These are phyloP conservation scores for Trametes sp. DNA, from an alignment of 1,284 basidiomycete species.

Conservation along the genomic window DNA sequence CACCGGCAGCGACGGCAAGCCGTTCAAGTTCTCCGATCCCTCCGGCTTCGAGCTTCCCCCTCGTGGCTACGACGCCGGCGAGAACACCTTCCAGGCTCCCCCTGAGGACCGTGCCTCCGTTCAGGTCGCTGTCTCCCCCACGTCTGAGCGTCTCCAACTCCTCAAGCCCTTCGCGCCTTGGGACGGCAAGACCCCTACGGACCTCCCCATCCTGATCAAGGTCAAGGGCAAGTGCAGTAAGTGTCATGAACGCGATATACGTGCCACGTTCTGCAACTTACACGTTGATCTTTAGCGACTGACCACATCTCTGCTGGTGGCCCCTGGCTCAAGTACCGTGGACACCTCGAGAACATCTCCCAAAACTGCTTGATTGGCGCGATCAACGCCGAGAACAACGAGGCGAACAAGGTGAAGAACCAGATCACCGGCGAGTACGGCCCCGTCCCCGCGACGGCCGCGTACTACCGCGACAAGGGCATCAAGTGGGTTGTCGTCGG, in stretches of 20 bases:
- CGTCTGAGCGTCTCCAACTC: constrained; percentile 94
- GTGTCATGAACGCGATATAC: constrained; percentile 41
- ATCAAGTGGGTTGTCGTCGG: constrained; percentile 97
- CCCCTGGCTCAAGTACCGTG: constrained; percentile 99
- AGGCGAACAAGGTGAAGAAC: constrained; percentile 97
- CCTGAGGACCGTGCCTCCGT: constrained; percentile 87
- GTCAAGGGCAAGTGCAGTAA: constrained; percentile 98
- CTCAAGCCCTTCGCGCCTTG: constrained; percentile 91
- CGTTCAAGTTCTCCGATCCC: constrained; percentile 96
- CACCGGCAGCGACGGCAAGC: constrained; percentile 91
- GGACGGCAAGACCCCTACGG: constrained; percentile 92
- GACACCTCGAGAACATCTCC: constrained; percentile 98
- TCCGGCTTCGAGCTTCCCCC: constrained; percentile 93
- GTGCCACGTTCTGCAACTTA: not conserved
- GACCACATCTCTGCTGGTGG: constrained; percentile 96
- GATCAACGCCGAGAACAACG: constrained; percentile 93
- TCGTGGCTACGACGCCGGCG: constrained; percentile 94
- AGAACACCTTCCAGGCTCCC: constrained; percentile 97
- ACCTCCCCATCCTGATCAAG: constrained; percentile 97
- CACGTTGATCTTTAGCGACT: constrained; percentile 56
- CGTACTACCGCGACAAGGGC: constrained; percentile 88
- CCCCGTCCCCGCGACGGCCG: constrained; percentile 85
- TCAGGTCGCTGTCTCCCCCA: constrained; percentile 87
- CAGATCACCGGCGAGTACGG: constrained; percentile 89
- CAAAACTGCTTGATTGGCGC: constrained; percentile 98